phyloP scores from a whole-genome alignment of 768 basidiomycete species.

The Termitomyces sp. region DNA sequence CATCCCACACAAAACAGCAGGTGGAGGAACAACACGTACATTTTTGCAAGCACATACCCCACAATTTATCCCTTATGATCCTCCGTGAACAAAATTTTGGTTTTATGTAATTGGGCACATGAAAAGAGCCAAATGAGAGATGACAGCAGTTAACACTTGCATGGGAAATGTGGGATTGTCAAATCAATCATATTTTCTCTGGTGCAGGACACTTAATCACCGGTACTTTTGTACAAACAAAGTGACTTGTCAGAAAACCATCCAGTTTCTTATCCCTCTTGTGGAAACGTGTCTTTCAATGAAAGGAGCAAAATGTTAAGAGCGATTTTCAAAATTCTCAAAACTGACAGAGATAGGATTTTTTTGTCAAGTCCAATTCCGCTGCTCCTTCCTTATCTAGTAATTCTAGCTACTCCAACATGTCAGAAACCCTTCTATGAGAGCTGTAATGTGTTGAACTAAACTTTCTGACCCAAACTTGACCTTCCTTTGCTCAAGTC shows the following conservation, averaged over 20 bases:
- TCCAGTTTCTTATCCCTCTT: conserved; percentile 3
- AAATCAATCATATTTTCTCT: neutral
- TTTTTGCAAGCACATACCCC: conserved; percentile 94
- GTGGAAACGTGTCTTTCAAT: neutral
- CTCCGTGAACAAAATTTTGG: conserved; percentile 83
- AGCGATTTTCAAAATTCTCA: conserved; percentile 4
- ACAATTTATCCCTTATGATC: conserved; percentile 87
- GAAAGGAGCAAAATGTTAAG: neutral
- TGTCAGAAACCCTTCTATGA: neutral
- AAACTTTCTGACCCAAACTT: too few species aligned
- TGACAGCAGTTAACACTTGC: too few species aligned
- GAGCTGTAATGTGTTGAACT: neutral
- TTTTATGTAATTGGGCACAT: too few species aligned
- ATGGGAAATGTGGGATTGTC: too few species aligned
- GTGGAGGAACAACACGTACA: conserved; percentile 47
- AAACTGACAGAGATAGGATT: neutral
- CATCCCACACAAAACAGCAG: neutral
- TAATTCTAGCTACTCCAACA: neutral
- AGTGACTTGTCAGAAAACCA: neutral
- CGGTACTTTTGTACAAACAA: neutral
- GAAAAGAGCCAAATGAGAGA: too few species aligned
- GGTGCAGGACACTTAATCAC: neutral
- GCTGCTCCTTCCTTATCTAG: neutral
- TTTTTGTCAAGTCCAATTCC: conserved; percentile 1
- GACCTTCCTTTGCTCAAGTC: too few species aligned